A percentile compares a stretch with the other conserved stretches of the same genome.
phyloP scores from a whole-genome alignment of 257 asterid species.

The Dorcoceras hygrometricum region DNA sequence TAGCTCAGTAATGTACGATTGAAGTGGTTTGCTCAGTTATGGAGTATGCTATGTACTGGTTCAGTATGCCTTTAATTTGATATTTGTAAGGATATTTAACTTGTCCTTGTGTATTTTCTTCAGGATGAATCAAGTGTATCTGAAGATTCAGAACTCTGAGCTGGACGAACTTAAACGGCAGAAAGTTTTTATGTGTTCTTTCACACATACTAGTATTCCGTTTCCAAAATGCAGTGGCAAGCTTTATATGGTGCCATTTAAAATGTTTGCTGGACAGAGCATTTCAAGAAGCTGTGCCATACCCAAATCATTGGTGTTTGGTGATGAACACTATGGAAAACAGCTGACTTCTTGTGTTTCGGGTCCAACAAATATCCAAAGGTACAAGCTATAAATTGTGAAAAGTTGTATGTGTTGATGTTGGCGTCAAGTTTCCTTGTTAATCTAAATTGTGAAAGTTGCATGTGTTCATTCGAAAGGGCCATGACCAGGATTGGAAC shows the following conservation, averaged over 20 bases:
- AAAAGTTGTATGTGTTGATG: too few relatives aligned
- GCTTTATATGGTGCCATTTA: conserved; percentile 32
- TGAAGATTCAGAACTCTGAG: conserved; percentile 24
- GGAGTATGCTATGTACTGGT: background rate
- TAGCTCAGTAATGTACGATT: background rate
- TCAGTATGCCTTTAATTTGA: background rate
- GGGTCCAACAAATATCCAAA: conserved; percentile 31
- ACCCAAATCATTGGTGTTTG: conserved; percentile 28
- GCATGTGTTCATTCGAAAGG: background rate
- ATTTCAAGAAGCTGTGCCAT: conserved; percentile 28
- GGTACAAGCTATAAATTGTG: conserved; percentile 41
- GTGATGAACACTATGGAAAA: conserved; percentile 24
- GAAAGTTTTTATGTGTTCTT: conserved; percentile 28
- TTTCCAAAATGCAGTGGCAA: conserved; percentile 34
- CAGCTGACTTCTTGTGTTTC: conserved; percentile 25
- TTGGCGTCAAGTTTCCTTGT: background rate
- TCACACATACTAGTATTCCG: conserved; percentile 22
- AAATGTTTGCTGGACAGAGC: conserved; percentile 20
- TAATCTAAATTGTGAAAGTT: conserved; percentile 1
- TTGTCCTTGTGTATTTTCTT: background rate
- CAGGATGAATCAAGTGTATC: conserved; percentile 44
- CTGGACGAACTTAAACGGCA: conserved; percentile 25
- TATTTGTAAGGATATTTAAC: conserved; percentile 1
- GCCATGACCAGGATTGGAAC: background rate
- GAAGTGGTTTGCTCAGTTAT: too few relatives aligned